phyloP scores from a whole-genome alignment of 345 rosid genomes.

The Clarkia xantiana region DNA sequence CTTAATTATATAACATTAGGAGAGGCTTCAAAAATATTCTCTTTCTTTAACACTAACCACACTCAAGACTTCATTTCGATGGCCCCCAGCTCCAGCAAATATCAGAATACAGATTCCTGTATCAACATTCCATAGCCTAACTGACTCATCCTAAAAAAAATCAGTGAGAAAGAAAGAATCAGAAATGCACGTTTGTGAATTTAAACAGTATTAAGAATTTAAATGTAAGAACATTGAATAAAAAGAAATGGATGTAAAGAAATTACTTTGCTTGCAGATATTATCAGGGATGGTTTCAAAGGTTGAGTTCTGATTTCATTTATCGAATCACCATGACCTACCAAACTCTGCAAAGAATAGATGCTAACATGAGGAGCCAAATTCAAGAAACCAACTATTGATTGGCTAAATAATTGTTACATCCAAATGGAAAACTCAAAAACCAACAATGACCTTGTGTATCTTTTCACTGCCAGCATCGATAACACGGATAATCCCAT shows the following conservation, averaged over 20 bases:
- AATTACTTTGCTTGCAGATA: conserved; percentile 87
- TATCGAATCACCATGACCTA: conserved; percentile 94
- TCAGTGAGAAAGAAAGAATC: neutral
- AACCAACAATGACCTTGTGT: conserved; percentile 39
- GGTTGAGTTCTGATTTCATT: conserved; percentile 94
- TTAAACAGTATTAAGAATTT: conserved; percentile 5
- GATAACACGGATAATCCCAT: conserved; percentile 81
- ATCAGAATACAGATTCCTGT: conserved; percentile 90
- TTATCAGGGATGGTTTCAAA: conserved; percentile 71
- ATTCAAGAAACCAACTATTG: neutral
- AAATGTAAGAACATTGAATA: conserved; percentile 1
- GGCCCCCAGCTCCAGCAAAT: conserved; percentile 98
- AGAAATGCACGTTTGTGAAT: neutral
- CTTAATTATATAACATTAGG: neutral
- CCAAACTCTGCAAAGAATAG: conserved; percentile 55
- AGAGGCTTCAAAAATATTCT: neutral
- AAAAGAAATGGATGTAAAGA: conserved; percentile 1
- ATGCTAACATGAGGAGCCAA: neutral
- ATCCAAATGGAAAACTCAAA: neutral
- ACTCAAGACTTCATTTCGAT: conserved; percentile 91
- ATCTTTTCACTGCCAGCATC: conserved; percentile 66
- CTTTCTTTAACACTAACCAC: conserved; percentile 42
- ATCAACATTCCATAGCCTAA: conserved; percentile 90
- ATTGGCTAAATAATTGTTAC: neutral
- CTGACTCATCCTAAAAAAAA: conserved; percentile 71